These are phyloP conservation scores for Bryum argenteum DNA, from an alignment of 225 moss, liverwort and hornwort species.

Conservation along the genomic window DNA sequence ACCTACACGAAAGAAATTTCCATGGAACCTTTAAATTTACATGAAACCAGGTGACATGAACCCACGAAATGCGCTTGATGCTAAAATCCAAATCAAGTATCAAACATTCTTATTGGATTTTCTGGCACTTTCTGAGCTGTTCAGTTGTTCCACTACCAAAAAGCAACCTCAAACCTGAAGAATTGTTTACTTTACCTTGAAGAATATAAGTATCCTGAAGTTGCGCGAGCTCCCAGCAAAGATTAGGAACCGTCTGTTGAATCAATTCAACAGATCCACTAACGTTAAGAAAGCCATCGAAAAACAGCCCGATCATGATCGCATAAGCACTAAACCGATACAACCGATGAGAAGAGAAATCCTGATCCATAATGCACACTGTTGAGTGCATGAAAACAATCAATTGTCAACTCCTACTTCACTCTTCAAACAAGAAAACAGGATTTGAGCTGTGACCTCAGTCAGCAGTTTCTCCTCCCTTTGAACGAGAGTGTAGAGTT, in stretches of 20 bases:
- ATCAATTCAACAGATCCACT: conserved; percentile 27
- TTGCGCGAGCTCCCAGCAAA: conserved; percentile 97
- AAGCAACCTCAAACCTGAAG: background rate
- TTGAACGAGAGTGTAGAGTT: conserved; percentile 70
- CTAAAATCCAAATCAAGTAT: background rate
- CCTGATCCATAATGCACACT: background rate
- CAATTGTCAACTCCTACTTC: background rate
- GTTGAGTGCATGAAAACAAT: conserved; percentile 1
- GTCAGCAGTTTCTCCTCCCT: conserved; percentile 78
- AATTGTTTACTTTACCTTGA: conserved; percentile 57
- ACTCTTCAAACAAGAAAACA: background rate
- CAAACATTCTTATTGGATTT: background rate
- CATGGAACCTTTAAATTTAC: conserved; percentile 3
- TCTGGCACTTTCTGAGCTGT: background rate
- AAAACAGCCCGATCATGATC: too few relatives aligned
- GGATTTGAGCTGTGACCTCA: conserved; percentile 47
- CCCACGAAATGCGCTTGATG: background rate
- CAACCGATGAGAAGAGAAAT: too few relatives aligned
- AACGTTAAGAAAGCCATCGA: conserved; percentile 10
- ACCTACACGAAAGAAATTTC: conserved; percentile 41
- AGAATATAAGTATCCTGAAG: conserved; percentile 97
- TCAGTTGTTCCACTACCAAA: background rate
- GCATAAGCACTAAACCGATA: too few relatives aligned
- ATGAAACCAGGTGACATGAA: background rate
- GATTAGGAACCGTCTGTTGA: conserved; percentile 74